A percentile compares a stretch with the other conserved stretches of the same genome.
Evolutionary conservation across 495 filamentous ascomycete species (phyloP).

Genomic region (Cenococcum geophilum): DNA sequence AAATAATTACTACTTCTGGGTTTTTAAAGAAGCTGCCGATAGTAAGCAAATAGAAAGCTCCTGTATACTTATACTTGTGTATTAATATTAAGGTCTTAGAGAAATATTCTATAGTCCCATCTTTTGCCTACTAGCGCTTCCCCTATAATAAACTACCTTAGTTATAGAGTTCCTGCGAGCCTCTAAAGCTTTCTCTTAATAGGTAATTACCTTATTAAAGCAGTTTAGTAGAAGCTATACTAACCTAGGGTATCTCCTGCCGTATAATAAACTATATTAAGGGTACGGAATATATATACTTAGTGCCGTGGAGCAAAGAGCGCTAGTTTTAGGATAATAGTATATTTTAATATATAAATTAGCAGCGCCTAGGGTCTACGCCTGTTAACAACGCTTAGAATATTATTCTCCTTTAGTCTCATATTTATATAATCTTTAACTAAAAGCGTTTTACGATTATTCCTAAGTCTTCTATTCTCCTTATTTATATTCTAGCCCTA

Average conservation of each 20-base stretch:
- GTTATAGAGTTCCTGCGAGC: no score
- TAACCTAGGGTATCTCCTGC: slow-evolving; percentile 9
- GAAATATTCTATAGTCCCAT: no score
- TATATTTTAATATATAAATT: slow-evolving; percentile 9
- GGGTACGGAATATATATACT: slow-evolving; percentile 7
- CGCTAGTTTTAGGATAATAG: slow-evolving; percentile 9
- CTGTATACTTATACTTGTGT: no score
- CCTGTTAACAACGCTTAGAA: slow-evolving; percentile 5
- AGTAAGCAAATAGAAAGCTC: no score
- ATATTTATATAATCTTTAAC: slow-evolving; percentile 12
- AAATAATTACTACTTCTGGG: no score
- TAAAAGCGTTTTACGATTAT: slow-evolving; percentile 1
- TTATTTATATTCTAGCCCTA: slow-evolving; percentile 12
- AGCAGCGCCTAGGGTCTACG: slow-evolving; percentile 2
- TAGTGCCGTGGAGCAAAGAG: slow-evolving; percentile 8
- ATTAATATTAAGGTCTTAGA: no score
- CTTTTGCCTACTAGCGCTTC: no score
- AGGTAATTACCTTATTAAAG: slow-evolving; percentile 9
- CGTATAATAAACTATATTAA: slow-evolving; percentile 11
- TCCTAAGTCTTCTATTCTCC: slow-evolving; percentile 14
- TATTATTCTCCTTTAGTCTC: slow-evolving; percentile 8
- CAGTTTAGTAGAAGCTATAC: slow-evolving; percentile 6
- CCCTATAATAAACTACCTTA: no score
- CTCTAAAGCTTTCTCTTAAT: no score
- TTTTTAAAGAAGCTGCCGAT: no score